Percentiles rank a stretch among this genome's conserved stretches.
Conservation (phyloP, 352 stramenopile species). For the Globisporangium parvum region DNA sequence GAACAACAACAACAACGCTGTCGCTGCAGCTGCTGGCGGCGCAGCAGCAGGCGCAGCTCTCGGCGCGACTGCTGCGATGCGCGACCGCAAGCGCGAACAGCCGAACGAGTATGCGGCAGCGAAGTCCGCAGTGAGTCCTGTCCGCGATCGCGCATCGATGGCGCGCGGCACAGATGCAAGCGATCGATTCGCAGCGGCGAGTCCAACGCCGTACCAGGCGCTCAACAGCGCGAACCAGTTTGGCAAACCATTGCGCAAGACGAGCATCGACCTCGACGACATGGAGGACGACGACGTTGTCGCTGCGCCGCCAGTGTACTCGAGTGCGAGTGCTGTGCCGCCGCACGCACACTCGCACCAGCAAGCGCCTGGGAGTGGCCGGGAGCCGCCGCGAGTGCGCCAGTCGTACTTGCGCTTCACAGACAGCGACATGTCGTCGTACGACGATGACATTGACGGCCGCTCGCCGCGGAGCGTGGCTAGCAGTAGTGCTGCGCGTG, state of each 20-base stretch:
- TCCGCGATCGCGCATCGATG: too few relatives aligned
- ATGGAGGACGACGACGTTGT: constrained; percentile 28
- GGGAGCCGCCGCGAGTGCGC: neutral
- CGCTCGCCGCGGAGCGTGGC: constrained; percentile 8
- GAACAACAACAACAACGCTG: constrained; percentile 1
- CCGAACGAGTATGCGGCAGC: neutral
- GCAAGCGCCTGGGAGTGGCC: constrained; percentile 4
- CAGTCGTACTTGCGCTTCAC: constrained; percentile 16
- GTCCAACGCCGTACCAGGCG: constrained; percentile 5
- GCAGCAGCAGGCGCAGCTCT: neutral
- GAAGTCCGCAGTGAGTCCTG: too few relatives aligned
- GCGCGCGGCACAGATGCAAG: too few relatives aligned
- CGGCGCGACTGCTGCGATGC: constrained; percentile 7
- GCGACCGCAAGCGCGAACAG: neutral
- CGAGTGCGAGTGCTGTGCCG: neutral
- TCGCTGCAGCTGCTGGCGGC: constrained; percentile 6
- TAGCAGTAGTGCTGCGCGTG: constrained; percentile 8
- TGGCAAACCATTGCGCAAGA: constrained; percentile 14
- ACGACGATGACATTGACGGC: constrained; percentile 14
- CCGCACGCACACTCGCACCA: neutral
- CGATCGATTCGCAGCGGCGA: neutral
- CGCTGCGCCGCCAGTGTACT: constrained; percentile 11
- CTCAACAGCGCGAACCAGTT: constrained; percentile 2
- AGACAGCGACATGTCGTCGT: constrained; percentile 16
- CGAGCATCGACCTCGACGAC: constrained; percentile 30